Conservation (phyloP, 805 yeast species). For the Saccharomycopsis selenospora region DNA sequence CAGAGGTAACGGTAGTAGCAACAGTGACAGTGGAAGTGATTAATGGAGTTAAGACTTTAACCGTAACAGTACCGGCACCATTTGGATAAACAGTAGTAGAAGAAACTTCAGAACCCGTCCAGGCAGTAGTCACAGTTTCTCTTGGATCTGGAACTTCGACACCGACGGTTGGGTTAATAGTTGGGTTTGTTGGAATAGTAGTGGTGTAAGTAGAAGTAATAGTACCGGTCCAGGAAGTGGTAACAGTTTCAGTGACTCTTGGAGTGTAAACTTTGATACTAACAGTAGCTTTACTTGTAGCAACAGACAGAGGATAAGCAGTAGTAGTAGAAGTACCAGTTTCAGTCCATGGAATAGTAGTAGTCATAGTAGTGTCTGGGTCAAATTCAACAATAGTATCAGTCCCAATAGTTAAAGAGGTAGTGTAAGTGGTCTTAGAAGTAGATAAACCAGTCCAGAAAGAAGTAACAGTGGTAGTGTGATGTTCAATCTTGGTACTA, state of each 20-base stretch:
- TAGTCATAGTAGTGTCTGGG: constrained; percentile 1
- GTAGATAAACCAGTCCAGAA: constrained; percentile 4
- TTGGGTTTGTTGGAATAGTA: not conserved
- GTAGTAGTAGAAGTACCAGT: constrained; percentile 1
- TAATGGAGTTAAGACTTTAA: not conserved
- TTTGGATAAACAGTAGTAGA: not conserved
- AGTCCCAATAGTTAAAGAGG: not conserved
- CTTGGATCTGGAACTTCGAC: not conserved
- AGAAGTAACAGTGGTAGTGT: not conserved
- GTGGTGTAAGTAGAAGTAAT: not conserved
- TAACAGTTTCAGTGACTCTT: not conserved
- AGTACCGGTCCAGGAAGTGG: not conserved
- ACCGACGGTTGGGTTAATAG: not conserved
- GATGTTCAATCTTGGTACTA: not conserved
- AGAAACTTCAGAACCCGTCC: not conserved
- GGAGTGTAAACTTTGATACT: not conserved
- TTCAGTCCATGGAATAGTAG: constrained; percentile 7
- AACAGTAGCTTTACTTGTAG: not conserved
- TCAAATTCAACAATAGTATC: not conserved
- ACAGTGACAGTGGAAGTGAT: not conserved
- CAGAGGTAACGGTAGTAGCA: not conserved
- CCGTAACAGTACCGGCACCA: not conserved
- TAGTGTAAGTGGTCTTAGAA: not conserved
- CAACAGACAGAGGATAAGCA: not conserved
- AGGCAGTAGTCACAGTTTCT: not conserved